Conservation (phyloP, 371 early-diverging fungal genomes). For the Circinella umbellata region DNA sequence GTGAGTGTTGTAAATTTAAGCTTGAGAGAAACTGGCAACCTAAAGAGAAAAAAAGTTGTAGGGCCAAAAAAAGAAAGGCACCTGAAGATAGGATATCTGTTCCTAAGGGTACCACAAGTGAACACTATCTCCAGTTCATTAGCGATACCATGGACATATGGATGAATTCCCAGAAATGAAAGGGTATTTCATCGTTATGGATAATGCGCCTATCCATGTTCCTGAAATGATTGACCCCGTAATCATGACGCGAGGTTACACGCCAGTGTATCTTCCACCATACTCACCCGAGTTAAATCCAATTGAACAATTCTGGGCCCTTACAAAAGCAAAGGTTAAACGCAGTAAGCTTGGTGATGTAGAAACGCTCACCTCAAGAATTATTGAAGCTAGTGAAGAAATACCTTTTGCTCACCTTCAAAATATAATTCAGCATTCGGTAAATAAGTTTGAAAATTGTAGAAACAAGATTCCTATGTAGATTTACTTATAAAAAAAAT, state of each 20-base stretch:
- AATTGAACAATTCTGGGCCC: no score
- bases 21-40: no score
- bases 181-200: no score
- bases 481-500: no score
- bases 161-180: slow-evolving; percentile 13
- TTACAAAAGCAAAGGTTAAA: slow-evolving; percentile 11
- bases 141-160: slow-evolving; percentile 6
- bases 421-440: no score
- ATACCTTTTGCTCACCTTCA: no score
- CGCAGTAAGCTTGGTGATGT: not conserved
- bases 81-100: not conserved
- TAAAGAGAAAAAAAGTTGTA: not conserved
- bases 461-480: no score
- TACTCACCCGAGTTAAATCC: slow-evolving; percentile 11
- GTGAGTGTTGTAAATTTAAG: no score
- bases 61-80: not conserved
- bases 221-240: no score
- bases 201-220: slow-evolving; percentile 16
- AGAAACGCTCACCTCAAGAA: no score
- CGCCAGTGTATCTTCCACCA: not conserved
- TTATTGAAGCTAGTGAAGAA: no score
- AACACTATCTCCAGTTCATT: slow-evolving; percentile 17
- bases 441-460: no score
- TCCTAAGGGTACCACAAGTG: slow-evolving; percentile 9
- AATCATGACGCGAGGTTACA: not conserved